These are phyloP conservation scores for Fragilaria radians DNA, from an alignment of 108 stramenopile genomes.

Conservation along the genomic window DNA sequence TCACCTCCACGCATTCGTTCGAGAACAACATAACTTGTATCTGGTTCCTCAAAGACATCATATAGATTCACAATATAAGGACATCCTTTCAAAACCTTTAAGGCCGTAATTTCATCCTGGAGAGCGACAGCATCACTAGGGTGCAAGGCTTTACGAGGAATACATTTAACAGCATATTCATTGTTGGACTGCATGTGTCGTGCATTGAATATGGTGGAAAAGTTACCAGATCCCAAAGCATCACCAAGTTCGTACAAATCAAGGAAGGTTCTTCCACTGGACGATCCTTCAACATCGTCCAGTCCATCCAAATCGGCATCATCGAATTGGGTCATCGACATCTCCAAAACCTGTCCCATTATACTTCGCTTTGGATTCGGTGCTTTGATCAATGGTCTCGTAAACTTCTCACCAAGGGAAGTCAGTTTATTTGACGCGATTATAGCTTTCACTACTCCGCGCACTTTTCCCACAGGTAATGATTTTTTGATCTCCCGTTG, in stretches of 20 bases:
- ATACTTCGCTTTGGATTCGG: constrained; percentile 4
- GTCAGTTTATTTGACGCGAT: constrained; percentile 32
- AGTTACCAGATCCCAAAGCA: constrained; percentile 61
- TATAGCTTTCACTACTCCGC: constrained; percentile 29
- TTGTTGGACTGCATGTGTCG: constrained; percentile 35
- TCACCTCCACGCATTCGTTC: constrained; percentile 86
- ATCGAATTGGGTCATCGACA: neutral
- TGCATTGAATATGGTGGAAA: constrained; percentile 56
- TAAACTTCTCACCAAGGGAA: constrained; percentile 26
- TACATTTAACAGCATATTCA: constrained; percentile 51
- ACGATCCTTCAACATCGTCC: neutral
- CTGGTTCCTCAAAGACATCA: constrained; percentile 66
- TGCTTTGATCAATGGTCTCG: neutral
- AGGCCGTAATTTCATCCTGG: constrained; percentile 55
- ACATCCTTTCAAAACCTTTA: constrained; percentile 46
- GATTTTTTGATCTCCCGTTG: constrained; percentile 21
- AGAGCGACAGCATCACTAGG: constrained; percentile 51
- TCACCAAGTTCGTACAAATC: constrained; percentile 25
- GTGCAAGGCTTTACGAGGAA: constrained; percentile 48
- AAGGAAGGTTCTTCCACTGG: constrained; percentile 9
- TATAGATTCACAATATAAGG: constrained; percentile 60
- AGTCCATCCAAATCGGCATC: neutral
- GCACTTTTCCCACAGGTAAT: constrained; percentile 12
- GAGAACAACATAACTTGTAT: constrained; percentile 62
- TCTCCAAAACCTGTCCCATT: neutral